These are phyloP conservation scores for Butyriboletus loyo DNA, from an alignment of 768 basidiomycete species.

Conservation along the genomic window DNA sequence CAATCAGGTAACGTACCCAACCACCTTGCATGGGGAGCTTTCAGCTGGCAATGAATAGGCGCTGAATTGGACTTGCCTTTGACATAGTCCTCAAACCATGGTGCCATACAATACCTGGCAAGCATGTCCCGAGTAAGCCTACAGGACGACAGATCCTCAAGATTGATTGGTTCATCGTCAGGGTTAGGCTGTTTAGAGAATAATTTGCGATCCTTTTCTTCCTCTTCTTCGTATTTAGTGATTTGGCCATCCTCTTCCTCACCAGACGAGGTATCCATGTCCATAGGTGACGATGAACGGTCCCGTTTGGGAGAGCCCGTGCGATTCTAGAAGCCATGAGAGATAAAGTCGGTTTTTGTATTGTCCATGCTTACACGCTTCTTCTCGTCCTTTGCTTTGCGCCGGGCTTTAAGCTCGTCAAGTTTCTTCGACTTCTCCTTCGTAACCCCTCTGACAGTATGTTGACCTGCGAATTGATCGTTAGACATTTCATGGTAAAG, in stretches of 20 bases:
- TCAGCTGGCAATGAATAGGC: slow-evolving; percentile 1
- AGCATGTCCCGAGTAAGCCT: slow-evolving; percentile 67
- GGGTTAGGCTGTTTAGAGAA: slow-evolving; percentile 42
- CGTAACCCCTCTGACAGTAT: slow-evolving; percentile 66
- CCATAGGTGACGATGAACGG: slow-evolving; percentile 77
- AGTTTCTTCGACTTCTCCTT: slow-evolving; percentile 79
- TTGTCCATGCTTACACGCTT: slow-evolving; percentile 56
- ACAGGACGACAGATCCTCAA: slow-evolving; percentile 59
- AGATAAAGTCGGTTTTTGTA: neutral
- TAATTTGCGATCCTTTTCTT: slow-evolving; percentile 57
- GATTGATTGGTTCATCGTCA: slow-evolving; percentile 46
- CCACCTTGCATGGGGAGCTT: slow-evolving; percentile 46
- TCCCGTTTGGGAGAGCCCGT: slow-evolving; percentile 62
- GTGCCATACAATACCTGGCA: slow-evolving; percentile 65
- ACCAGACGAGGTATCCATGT: slow-evolving; percentile 78
- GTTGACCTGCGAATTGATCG: slow-evolving; percentile 53
- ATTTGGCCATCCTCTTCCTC: slow-evolving; percentile 81
- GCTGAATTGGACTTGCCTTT: slow-evolving; percentile 49
- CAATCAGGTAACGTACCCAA: slow-evolving; percentile 85
- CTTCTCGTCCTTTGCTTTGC: slow-evolving; percentile 88
- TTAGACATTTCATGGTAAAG: slow-evolving; percentile 6
- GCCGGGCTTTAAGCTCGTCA: slow-evolving; percentile 80
- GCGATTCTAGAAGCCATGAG: slow-evolving; percentile 38
- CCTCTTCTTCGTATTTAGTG: slow-evolving; percentile 68
- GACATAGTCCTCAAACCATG: slow-evolving; percentile 85